Conservation (phyloP, 169 alveolate genomes). For the Babesia ovis region DNA sequence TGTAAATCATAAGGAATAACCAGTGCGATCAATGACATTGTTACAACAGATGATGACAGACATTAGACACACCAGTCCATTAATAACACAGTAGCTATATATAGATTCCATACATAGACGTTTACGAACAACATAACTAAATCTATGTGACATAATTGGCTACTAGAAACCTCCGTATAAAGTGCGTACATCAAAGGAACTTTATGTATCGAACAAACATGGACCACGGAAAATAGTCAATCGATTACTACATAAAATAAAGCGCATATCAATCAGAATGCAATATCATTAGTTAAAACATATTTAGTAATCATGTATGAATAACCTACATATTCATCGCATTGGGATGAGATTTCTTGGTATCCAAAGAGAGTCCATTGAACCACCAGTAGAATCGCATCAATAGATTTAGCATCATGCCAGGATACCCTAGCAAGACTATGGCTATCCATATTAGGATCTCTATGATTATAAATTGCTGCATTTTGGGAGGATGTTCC, state of each 20-base stretch:
- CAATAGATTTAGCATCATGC: not conserved
- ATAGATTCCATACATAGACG: not conserved
- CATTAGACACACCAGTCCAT: no score
- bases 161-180: no score
- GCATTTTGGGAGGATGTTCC: no score
- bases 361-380: conserved; percentile 8
- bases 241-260: no score
- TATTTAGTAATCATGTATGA: not conserved
- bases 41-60: not conserved
- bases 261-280: no score
- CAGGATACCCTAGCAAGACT: conserved; percentile 1
- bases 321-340: conserved; percentile 6
- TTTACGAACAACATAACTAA: not conserved
- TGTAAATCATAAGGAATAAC: no score
- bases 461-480: conserved; percentile 1
- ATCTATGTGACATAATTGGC: no score
- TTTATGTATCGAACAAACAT: no score
- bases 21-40: no score
- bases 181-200: no score
- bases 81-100: not conserved
- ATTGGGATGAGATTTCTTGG: conserved; percentile 6
- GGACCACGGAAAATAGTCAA: no score
- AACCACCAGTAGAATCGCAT: conserved; percentile 36
- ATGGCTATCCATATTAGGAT: conserved; percentile 10
- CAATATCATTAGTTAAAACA: not conserved